Percentiles rank a stretch among this genome's conserved stretches.
Conservation (phyloP, 768 basidiomycete genomes). For the Calocybe gangraenosa region DNA sequence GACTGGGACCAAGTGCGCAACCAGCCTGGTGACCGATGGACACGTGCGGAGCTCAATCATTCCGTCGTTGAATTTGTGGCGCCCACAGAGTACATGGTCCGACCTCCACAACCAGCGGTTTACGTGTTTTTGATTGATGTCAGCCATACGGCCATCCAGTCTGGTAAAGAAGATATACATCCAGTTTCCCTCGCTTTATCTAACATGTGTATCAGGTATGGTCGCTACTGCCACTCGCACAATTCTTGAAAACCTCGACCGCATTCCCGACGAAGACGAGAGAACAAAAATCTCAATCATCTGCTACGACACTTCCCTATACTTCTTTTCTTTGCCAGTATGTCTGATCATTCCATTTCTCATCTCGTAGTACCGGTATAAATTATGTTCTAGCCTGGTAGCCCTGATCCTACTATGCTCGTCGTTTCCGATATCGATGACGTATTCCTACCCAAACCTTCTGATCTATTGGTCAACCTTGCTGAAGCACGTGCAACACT, state of each 20-base stretch:
- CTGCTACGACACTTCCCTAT: slow-evolving; percentile 86
- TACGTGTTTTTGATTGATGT: slow-evolving; percentile 98
- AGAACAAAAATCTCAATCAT: slow-evolving; percentile 92
- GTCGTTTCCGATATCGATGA: slow-evolving; percentile 97
- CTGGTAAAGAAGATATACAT: slow-evolving; percentile 51
- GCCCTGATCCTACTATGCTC: slow-evolving; percentile 85
- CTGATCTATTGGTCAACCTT: slow-evolving; percentile 93
- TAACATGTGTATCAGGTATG: slow-evolving; percentile 62
- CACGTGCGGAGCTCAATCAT: slow-evolving; percentile 88
- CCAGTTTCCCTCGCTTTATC: neutral
- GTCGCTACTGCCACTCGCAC: slow-evolving; percentile 97
- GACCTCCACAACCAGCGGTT: slow-evolving; percentile 95
- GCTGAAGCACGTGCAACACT: slow-evolving; percentile 77
- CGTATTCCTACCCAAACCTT: slow-evolving; percentile 96
- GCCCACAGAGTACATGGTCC: slow-evolving; percentile 99
- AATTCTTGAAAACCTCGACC: slow-evolving; percentile 91
- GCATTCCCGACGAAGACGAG: slow-evolving; percentile 91
- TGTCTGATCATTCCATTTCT: slow-evolving; percentile 17
- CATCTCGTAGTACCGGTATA: neutral
- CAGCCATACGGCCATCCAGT: slow-evolving; percentile 86
- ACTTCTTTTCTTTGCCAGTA: slow-evolving; percentile 94
- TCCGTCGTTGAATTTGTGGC: slow-evolving; percentile 96
- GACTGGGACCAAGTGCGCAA: slow-evolving; percentile 97
- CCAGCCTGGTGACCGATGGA: slow-evolving; percentile 94
- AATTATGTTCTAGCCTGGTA: slow-evolving; percentile 45